Conservation (phyloP, 768 basidiomycete species). For the Leccinum ochraceum region DNA sequence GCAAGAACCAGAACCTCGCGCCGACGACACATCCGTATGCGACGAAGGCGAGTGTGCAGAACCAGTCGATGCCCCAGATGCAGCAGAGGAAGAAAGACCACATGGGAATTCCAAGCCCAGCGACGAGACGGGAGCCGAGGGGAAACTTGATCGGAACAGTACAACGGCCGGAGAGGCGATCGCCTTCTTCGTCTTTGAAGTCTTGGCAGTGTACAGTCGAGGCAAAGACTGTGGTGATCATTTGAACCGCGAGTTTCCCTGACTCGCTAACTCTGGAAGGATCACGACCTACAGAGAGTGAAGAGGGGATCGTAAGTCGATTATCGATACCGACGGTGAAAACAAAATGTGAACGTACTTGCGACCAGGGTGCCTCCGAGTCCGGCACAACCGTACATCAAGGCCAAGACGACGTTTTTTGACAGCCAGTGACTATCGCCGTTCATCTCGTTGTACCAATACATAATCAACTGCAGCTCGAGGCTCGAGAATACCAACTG, state of each 20-base stretch:
- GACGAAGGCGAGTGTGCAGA: conserved; percentile 29
- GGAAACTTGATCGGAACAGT: conserved; percentile 50
- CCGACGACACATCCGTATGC: conserved; percentile 37
- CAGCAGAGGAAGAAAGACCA: conserved; percentile 40
- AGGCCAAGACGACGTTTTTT: conserved; percentile 41
- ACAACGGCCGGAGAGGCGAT: conserved; percentile 37
- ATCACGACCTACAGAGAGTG: conserved; percentile 20
- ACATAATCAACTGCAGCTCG: conserved; percentile 34
- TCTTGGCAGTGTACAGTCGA: conserved; percentile 53
- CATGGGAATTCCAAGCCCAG: conserved; percentile 34
- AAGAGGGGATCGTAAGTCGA: not conserved
- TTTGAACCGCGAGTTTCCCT: conserved; percentile 32
- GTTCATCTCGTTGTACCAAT: conserved; percentile 41
- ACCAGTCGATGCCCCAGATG: conserved; percentile 38
- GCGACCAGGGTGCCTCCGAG: conserved; percentile 41
- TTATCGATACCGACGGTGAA: not conserved
- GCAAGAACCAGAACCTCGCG: conserved; percentile 32
- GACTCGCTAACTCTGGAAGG: conserved; percentile 28
- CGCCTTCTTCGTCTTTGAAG: conserved; percentile 48
- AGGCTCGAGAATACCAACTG: conserved; percentile 36
- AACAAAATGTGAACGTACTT: conserved; percentile 24
- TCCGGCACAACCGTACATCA: conserved; percentile 39
- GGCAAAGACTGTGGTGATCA: conserved; percentile 40
- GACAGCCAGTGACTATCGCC: conserved; percentile 40
- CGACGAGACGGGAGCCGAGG: conserved; percentile 34